Conservation (phyloP, 2,329 filamentous ascomycete species). For the Aspergillus fijiensis region DNA sequence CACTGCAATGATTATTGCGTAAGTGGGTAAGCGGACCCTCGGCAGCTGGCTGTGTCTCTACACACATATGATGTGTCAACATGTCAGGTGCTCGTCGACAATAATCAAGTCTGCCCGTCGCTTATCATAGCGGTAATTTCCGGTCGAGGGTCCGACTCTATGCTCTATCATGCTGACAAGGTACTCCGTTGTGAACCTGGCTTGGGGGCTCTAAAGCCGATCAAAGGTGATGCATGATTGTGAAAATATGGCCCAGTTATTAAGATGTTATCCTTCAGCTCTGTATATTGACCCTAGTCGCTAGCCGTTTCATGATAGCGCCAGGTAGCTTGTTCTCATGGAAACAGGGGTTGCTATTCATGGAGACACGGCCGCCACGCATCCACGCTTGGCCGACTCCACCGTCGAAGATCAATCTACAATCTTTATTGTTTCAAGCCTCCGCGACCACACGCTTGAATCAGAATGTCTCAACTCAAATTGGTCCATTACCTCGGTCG, state of each 20-base stretch:
- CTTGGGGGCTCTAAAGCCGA: too few relatives aligned
- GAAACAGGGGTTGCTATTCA: background rate
- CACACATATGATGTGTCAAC: background rate
- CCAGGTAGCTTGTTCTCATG: conserved; percentile 3
- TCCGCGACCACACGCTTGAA: background rate
- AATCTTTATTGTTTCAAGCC: background rate
- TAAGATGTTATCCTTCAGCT: too few relatives aligned
- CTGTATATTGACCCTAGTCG: background rate
- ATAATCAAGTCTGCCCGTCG: background rate
- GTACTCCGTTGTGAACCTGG: too few relatives aligned
- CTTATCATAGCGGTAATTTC: background rate
- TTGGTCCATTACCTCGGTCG: background rate
- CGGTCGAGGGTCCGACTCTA: too few relatives aligned
- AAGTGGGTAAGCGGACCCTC: background rate
- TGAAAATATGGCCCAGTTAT: too few relatives aligned
- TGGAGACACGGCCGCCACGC: background rate
- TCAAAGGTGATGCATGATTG: too few relatives aligned
- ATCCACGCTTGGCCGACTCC: background rate
- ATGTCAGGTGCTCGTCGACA: background rate
- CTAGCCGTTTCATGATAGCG: background rate
- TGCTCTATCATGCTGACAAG: too few relatives aligned
- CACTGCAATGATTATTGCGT: background rate
- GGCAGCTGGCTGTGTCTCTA: background rate
- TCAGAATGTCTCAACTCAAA: background rate
- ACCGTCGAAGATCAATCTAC: background rate